Percentiles rank a stretch among this genome's conserved stretches.
phyloP scores from a whole-genome alignment of 2,329 filamentous ascomycete species.

The Aspergillus bombycis region DNA sequence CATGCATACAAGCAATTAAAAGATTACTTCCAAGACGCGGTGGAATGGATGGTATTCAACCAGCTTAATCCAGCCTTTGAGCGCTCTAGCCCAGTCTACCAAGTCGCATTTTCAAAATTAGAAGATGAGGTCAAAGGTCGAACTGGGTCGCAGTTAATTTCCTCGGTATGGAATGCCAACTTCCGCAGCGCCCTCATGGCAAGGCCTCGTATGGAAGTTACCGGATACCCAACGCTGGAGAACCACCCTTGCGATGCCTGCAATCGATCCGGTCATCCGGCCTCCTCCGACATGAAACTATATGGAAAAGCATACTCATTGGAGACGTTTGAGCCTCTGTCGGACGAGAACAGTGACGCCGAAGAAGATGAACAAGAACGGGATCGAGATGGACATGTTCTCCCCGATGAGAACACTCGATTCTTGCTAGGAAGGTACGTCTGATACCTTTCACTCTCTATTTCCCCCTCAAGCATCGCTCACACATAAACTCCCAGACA shows the following conservation, averaged over 20 bases:
- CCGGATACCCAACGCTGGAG: constrained; percentile 47
- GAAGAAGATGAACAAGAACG: constrained; percentile 39
- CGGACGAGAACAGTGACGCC: constrained; percentile 48
- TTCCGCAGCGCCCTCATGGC: constrained; percentile 69
- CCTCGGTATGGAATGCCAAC: constrained; percentile 68
- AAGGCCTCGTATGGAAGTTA: constrained; percentile 63
- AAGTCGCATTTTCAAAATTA: constrained; percentile 70
- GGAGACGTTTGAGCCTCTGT: constrained; percentile 66
- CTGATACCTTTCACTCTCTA: not conserved
- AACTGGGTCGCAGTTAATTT: constrained; percentile 71
- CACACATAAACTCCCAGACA: constrained; percentile 36
- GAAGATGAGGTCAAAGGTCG: constrained; percentile 71
- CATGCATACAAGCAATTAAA: constrained; percentile 68
- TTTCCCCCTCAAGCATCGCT: not conserved
- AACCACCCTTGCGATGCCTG: constrained; percentile 68
- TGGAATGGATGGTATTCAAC: constrained; percentile 82
- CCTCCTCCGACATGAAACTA: constrained; percentile 66
- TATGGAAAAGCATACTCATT: constrained; percentile 68
- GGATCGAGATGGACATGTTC: constrained; percentile 49
- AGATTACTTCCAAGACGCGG: constrained; percentile 72
- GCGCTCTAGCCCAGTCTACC: constrained; percentile 65
- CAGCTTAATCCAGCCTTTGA: constrained; percentile 73
- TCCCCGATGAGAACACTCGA: constrained; percentile 49
- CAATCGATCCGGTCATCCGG: constrained; percentile 69
- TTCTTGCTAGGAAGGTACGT: constrained; percentile 58